Evolutionary conservation across 441 rosid genomes (phyloP), one percentile per base, ranked within the genome.

Genomic region (Eugenia klotzschiana): DNA sequence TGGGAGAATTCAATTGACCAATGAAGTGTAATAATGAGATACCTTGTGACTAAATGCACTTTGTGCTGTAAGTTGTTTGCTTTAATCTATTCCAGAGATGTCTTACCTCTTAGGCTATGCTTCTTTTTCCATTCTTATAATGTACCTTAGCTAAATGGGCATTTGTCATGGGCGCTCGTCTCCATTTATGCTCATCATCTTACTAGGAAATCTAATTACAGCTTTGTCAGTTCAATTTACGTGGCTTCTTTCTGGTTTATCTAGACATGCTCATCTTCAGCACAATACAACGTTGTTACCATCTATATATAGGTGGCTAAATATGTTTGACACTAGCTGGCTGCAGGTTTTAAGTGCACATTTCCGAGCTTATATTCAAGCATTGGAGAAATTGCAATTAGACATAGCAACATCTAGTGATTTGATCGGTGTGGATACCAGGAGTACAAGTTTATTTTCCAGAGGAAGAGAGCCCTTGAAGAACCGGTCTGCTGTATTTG

Each of bases 351-450:
- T 97, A 83, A 96, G 99, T 91, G 98, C 99, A 79, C 98, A 96
- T 92, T 96, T 97, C 84, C 97, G 97, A 88, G 97, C 99, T 86
- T 97, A 96, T 90, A 97, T 96, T 89, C 98, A 94, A 92, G 99
- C 98, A 22, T 86, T 94, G 88, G 99, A 97, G 90, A 97, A 97
- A 87, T 89, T 97, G 80, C 99, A 97, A 87, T 91, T 97, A 84
- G 99, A 97, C 93, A 97, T 97, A 87, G 99, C 99, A 82, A 93
- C 98, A 86, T 87, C 95, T 79, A 90, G 90, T 86, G 99, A 97
- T 93, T 90, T 97, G 91, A 97, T 97, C 89, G 99, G 99, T 53
- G 95, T 97, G 85, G 99, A 97, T 87, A 91, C 99, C 40, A 90
- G 99, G 91, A 92, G 96, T 88, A 83, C 95, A 2, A 87, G 99